phyloP scores from a whole-genome alignment of 2,329 filamentous ascomycete genomes.

The Fusarium euwallaceae region DNA sequence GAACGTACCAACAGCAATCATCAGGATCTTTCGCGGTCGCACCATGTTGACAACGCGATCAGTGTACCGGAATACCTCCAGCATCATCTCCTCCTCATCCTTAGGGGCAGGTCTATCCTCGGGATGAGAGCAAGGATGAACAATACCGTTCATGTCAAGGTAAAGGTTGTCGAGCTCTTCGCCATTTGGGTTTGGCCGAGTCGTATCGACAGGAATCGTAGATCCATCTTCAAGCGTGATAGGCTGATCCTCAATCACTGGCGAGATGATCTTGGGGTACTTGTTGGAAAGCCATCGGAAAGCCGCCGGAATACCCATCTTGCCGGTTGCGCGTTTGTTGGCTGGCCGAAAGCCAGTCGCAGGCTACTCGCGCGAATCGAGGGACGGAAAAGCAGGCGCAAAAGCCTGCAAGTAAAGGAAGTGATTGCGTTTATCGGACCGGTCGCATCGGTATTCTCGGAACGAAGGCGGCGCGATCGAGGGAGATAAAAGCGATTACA shows the following conservation, averaged over 20 bases:
- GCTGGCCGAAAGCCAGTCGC: conserved; percentile 9
- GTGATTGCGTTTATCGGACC: background rate
- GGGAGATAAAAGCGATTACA: background rate
- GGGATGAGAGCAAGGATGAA: conserved; percentile 97
- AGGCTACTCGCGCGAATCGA: conserved; percentile 18
- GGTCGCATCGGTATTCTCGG: conserved; percentile 18
- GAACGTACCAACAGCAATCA: conserved; percentile 91
- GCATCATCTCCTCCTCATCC: conserved; percentile 99
- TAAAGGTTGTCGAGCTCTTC: conserved; percentile 99
- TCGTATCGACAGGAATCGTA: conserved; percentile 86
- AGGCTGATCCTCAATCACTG: conserved; percentile 88
- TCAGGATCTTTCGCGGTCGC: conserved; percentile 91
- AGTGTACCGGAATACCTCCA: conserved; percentile 98
- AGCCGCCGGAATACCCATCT: conserved; percentile 93
- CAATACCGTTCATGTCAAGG: conserved; percentile 99
- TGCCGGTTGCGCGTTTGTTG: conserved; percentile 39
- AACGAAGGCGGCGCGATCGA: background rate
- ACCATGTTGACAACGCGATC: conserved; percentile 99
- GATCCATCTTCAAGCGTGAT: conserved; percentile 84
- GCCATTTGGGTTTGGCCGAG: conserved; percentile 91
- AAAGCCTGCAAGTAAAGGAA: conserved; percentile 1
- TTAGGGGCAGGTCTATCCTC: conserved; percentile 92
- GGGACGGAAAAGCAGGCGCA: conserved; percentile 14
- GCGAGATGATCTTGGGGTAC: conserved; percentile 96
- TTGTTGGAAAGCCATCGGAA: conserved; percentile 98